Percentiles rank a stretch among this genome's conserved stretches.
These are phyloP conservation scores for Penicillium pancosmium DNA, from an alignment of 495 filamentous ascomycete genomes.

Conservation along the genomic window DNA sequence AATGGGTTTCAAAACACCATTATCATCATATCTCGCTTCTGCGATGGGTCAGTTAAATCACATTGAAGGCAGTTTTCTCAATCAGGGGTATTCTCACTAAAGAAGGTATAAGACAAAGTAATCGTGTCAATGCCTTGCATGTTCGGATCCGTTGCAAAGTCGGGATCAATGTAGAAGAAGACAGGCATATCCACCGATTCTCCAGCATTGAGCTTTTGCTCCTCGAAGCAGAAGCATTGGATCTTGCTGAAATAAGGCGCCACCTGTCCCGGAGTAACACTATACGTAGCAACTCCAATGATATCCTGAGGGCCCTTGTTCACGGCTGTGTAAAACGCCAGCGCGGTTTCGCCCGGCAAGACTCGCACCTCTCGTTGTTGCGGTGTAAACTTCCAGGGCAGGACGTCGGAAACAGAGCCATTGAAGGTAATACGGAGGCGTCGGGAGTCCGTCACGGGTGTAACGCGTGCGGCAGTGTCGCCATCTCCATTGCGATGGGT, in stretches of 20 bases:
- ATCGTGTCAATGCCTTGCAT: constrained; percentile 95
- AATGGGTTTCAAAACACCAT: constrained; percentile 61
- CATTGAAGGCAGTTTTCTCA: neutral
- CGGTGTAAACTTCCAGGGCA: constrained; percentile 96
- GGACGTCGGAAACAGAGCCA: constrained; percentile 88
- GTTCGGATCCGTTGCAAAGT: constrained; percentile 85
- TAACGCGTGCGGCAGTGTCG: constrained; percentile 72
- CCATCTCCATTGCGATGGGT: constrained; percentile 66
- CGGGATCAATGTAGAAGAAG: constrained; percentile 98
- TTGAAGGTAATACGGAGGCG: constrained; percentile 96
- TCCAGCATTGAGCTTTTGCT: constrained; percentile 88
- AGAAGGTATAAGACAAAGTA: constrained; percentile 96
- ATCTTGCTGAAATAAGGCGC: constrained; percentile 99
- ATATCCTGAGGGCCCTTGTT: constrained; percentile 89
- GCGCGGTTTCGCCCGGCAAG: constrained; percentile 91
- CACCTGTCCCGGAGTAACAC: constrained; percentile 92
- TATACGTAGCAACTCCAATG: constrained; percentile 97
- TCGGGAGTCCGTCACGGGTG: constrained; percentile 76
- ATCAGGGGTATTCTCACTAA: constrained; percentile 68
- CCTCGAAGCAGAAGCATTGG: constrained; percentile 99
- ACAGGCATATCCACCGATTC: constrained; percentile 99
- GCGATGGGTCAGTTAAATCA: constrained; percentile 28
- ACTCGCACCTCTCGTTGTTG: constrained; percentile 98
- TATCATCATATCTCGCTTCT: constrained; percentile 89
- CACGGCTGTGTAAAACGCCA: constrained; percentile 97